These are phyloP conservation scores for Suillus lakei DNA, from an alignment of 768 basidiomycete species.

Conservation along the genomic window DNA sequence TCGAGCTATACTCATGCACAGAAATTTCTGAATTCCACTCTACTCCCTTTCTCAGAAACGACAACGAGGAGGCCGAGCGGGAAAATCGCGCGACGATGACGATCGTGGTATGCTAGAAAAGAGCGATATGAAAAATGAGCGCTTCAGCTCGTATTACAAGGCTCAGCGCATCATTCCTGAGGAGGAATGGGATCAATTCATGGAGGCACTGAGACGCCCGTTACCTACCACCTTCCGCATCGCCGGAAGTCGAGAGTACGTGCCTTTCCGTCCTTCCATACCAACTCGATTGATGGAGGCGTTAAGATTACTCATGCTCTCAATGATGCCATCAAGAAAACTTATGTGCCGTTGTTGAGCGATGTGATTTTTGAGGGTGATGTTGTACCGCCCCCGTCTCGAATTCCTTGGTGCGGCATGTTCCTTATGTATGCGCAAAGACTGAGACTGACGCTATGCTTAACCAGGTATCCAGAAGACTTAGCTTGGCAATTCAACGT, in stretches of 20 bases:
- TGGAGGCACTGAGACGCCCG: constrained; percentile 66
- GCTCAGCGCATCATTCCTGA: constrained; percentile 77
- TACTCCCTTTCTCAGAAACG: constrained; percentile 17
- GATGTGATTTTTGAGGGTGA: constrained; percentile 79
- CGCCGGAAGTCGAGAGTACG: constrained; percentile 84
- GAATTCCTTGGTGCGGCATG: constrained; percentile 76
- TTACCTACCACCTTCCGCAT: constrained; percentile 95
- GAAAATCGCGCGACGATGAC: constrained; percentile 36
- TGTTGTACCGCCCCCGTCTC: constrained; percentile 75
- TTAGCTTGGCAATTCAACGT: constrained; percentile 97
- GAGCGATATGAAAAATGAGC: constrained; percentile 71
- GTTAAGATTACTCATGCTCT: constrained; percentile 70
- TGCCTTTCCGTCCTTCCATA: neutral
- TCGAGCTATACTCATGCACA: constrained; percentile 1
- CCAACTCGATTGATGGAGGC: constrained; percentile 11
- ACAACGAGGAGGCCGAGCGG: constrained; percentile 18
- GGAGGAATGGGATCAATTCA: constrained; percentile 79
- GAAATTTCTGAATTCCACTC: neutral
- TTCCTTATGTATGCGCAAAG: neutral
- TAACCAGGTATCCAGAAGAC: constrained; percentile 86
- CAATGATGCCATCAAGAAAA: constrained; percentile 76
- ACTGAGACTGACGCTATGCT: neutral
- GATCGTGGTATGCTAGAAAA: constrained; percentile 60
- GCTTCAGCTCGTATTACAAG: constrained; percentile 70
- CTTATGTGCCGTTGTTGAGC: constrained; percentile 78